Evolutionary conservation across 768 basidiomycete species (phyloP).

Genomic region (Suillus alpinus): DNA sequence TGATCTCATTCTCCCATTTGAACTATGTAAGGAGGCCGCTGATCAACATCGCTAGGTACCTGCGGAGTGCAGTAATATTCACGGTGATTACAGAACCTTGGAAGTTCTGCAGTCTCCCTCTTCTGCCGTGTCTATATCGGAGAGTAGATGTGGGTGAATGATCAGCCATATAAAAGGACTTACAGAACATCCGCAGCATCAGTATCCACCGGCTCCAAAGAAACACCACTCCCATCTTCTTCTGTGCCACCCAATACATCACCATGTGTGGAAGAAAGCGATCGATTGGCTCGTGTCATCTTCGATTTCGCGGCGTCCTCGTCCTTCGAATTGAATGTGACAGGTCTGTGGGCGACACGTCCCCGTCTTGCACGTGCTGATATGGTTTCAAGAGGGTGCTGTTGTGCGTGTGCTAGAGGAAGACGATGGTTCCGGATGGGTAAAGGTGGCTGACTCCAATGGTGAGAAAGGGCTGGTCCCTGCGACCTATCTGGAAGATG

Average conservation of each 20-base stretch:
- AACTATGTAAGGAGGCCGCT: neutral
- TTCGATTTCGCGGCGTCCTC: slow-evolving; percentile 77
- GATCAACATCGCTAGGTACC: slow-evolving; percentile 49
- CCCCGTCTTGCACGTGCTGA: slow-evolving; percentile 12
- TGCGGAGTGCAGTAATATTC: slow-evolving; percentile 55
- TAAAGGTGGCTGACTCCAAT: slow-evolving; percentile 62
- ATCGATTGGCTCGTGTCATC: slow-evolving; percentile 57
- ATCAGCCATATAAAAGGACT: slow-evolving; percentile 5
- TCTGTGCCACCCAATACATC: slow-evolving; percentile 44
- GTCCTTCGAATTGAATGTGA: slow-evolving; percentile 70
- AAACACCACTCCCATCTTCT: slow-evolving; percentile 52
- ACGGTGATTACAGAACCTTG: slow-evolving; percentile 23
- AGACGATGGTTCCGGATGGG: slow-evolving; percentile 87
- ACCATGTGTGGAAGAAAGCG: slow-evolving; percentile 40
- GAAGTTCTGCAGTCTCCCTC: slow-evolving; percentile 25
- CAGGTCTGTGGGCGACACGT: slow-evolving; percentile 42
- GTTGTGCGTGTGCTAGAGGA: slow-evolving; percentile 68
- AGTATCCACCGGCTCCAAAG: slow-evolving; percentile 1
- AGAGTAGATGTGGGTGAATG: slow-evolving; percentile 20
- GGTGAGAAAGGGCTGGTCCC: slow-evolving; percentile 74
- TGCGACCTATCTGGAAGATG: slow-evolving; percentile 69
- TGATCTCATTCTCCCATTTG: slow-evolving; percentile 20
- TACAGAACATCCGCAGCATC: slow-evolving; percentile 4
- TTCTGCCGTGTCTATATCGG: slow-evolving; percentile 33
- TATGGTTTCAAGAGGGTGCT: slow-evolving; percentile 50